These are phyloP conservation scores for Drosera capensis DNA, from an alignment of 148 eudicot species.

Conservation along the genomic window DNA sequence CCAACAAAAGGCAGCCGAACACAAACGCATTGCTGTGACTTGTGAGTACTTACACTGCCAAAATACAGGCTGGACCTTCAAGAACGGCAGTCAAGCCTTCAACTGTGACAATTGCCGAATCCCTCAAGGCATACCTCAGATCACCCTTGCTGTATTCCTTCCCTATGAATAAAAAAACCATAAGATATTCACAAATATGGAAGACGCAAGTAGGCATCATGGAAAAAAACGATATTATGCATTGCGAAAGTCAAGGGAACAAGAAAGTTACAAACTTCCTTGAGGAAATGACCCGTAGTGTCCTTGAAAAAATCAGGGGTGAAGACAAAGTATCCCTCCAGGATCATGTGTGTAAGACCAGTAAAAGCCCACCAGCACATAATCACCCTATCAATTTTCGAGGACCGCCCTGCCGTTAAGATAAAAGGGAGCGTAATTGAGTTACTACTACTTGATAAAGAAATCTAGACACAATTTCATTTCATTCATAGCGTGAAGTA, in stretches of 20 bases:
- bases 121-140: slow-evolving; percentile 75
- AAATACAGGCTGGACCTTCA: slow-evolving; percentile 74
- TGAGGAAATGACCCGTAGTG: slow-evolving; percentile 42
- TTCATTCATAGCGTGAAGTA: no score
- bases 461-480: no score
- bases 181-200: no score
- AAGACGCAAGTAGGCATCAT: no score
- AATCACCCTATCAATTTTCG: slow-evolving; percentile 47
- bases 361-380: slow-evolving; percentile 97
- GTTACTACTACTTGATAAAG: no score
- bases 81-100: slow-evolving; percentile 74
- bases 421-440: neutral
- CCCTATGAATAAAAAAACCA: slow-evolving; percentile 33
- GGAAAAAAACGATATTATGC: no score
- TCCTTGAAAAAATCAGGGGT: slow-evolving; percentile 67
- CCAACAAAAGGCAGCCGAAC: no score
- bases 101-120: slow-evolving; percentile 51
- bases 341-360: slow-evolving; percentile 62
- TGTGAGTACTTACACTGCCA: slow-evolving; percentile 70
- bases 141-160: slow-evolving; percentile 95
- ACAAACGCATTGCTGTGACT: no score
- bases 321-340: slow-evolving; percentile 85
- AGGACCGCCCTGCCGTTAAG: slow-evolving; percentile 36
- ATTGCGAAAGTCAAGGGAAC: neutral
- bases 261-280: slow-evolving; percentile 73